These are phyloP conservation scores for Candida qinlingensis DNA, from an alignment of 805 yeast genomes.

Conservation along the genomic window DNA sequence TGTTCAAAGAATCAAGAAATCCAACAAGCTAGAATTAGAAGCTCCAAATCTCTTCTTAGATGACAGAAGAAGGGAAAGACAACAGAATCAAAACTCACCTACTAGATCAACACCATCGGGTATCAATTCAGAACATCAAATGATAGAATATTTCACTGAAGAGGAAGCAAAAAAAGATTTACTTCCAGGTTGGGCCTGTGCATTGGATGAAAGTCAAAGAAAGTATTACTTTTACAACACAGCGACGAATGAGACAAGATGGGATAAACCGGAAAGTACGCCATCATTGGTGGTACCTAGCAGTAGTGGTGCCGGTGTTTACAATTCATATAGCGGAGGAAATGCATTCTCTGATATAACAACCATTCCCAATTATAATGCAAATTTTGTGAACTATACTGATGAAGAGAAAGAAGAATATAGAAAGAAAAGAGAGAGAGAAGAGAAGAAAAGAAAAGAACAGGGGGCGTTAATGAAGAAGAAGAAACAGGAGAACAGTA, in stretches of 20 bases:
- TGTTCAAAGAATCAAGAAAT: slow-evolving; percentile 83
- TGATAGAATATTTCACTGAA: slow-evolving; percentile 43
- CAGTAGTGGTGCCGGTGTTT: neutral
- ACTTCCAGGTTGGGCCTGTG: slow-evolving; percentile 26
- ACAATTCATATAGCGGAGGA: no score
- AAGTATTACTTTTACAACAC: slow-evolving; percentile 43
- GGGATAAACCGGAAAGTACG: slow-evolving; percentile 50
- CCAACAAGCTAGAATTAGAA: neutral
- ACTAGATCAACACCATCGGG: slow-evolving; percentile 2
- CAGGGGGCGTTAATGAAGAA: slow-evolving; percentile 19
- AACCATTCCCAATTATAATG: neutral
- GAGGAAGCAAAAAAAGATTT: slow-evolving; percentile 2
- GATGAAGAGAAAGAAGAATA: slow-evolving; percentile 24
- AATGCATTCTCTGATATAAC: neutral
- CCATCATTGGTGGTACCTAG: slow-evolving; percentile 4
- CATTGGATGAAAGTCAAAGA: slow-evolving; percentile 43
- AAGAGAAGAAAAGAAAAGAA: slow-evolving; percentile 23
- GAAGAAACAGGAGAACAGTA: slow-evolving; percentile 17
- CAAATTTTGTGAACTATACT: slow-evolving; percentile 1
- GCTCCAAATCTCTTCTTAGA: slow-evolving; percentile 4
- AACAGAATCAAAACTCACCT: neutral
- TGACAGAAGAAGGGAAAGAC: slow-evolving; percentile 18
- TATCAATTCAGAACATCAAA: slow-evolving; percentile 5
- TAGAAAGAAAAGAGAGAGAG: slow-evolving; percentile 28
- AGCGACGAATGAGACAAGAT: slow-evolving; percentile 40